Percentiles rank a stretch among this genome's conserved stretches.
Evolutionary conservation across 176 grass and related monocot species (phyloP).

Genomic region (Oryza glumipatula): DNA sequence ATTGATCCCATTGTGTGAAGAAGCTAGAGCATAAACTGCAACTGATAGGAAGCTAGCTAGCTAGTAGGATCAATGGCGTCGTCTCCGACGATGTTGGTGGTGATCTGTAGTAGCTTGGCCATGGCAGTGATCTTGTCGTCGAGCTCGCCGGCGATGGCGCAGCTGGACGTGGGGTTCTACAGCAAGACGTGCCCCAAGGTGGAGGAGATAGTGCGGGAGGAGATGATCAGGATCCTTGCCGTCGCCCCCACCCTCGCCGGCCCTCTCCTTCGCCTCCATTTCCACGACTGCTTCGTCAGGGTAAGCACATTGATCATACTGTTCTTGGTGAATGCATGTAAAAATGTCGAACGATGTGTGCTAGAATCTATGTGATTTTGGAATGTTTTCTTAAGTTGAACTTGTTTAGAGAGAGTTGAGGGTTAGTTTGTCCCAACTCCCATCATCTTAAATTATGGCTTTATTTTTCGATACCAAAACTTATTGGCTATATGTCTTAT

Average conservation of each 20-base stretch:
- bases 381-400: too few species aligned
- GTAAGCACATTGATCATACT: conserved; percentile 8
- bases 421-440: too few species aligned
- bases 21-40: neutral
- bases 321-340: neutral
- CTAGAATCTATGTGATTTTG: too few species aligned
- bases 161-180: conserved; percentile 37
- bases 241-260: conserved; percentile 30
- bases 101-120: neutral
- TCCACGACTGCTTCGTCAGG: conserved; percentile 83
- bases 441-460: too few species aligned
- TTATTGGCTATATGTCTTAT: too few species aligned
- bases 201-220: conserved; percentile 24
- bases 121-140: neutral
- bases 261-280: conserved; percentile 57
- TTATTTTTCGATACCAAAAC: too few species aligned
- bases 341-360: neutral
- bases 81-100: neutral
- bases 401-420: too few species aligned
- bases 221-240: conserved; percentile 9
- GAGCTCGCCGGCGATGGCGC: neutral
- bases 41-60: neutral
- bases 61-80: neutral
- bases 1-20: neutral
- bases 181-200: conserved; percentile 18